Percentiles rank a stretch among this genome's conserved stretches.
These are phyloP conservation scores for Trichoderma sp. DNA, from an alignment of 2,329 filamentous ascomycete species.

Conservation along the genomic window DNA sequence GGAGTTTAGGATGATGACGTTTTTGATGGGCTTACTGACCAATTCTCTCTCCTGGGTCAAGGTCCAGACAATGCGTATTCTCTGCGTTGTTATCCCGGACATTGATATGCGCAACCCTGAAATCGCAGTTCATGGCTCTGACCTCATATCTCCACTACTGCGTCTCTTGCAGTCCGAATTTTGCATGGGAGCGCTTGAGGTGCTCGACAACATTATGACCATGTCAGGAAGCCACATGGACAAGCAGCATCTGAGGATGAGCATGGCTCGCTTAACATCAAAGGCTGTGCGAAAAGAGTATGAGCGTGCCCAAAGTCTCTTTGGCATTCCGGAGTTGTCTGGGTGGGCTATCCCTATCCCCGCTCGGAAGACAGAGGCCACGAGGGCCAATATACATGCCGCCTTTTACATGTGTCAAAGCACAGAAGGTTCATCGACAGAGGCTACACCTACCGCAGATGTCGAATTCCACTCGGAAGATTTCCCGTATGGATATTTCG, in stretches of 20 bases:
- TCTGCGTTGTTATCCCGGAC: constrained; percentile 81
- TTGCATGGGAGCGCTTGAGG: constrained; percentile 87
- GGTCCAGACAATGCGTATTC: constrained; percentile 85
- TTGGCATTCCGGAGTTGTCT: constrained; percentile 92
- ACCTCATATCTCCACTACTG: constrained; percentile 89
- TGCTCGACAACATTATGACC: constrained; percentile 92
- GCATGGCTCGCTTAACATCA: constrained; percentile 88
- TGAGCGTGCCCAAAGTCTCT: constrained; percentile 88
- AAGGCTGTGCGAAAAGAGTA: constrained; percentile 90
- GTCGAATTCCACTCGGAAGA: constrained; percentile 93
- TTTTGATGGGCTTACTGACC: constrained; percentile 86
- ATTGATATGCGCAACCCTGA: constrained; percentile 92
- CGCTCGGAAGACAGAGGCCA: constrained; percentile 82
- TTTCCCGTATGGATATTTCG: constrained; percentile 79
- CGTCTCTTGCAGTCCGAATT: constrained; percentile 89
- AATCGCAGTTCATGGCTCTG: constrained; percentile 86
- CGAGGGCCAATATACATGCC: constrained; percentile 88
- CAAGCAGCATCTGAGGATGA: constrained; percentile 94
- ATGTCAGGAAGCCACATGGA: constrained; percentile 92
- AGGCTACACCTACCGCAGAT: constrained; percentile 73
- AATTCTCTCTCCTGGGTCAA: constrained; percentile 91
- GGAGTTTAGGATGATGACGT: constrained; percentile 84
- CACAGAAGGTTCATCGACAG: constrained; percentile 57
- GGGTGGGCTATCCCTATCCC: constrained; percentile 96
- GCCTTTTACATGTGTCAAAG: constrained; percentile 93